Base-by-base conservation (phyloP, 805 yeast species). In the Wickerhamiella allomyrinae region DNA sequence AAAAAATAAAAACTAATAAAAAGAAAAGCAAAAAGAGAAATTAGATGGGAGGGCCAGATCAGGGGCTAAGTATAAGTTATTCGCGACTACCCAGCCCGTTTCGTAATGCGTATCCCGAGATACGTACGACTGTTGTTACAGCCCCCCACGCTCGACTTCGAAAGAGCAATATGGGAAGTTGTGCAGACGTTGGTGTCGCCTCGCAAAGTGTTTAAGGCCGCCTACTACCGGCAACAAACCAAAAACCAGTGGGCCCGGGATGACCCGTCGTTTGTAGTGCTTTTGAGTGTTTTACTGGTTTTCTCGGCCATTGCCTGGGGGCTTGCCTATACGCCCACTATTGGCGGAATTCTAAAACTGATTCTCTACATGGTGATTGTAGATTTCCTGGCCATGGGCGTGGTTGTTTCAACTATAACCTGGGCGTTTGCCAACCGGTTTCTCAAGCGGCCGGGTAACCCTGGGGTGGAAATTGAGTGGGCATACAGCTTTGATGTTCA, bases 401-500 rank as follows among this genome's bases (percentile, higher is more conserved):
- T 72, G 3, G 57, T 77, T 5, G 67, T 84, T 14, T 74, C 95
- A 8, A 77, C 94, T 1, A 45, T 74, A 11, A 75, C 78, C 17
- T 87, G 94, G 93, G 49, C 75, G 13, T 53, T 82, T 29, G 76
- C 85, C 23, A 80, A 80, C 54, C 70, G 69, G 49, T 69, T 83
- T 43, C 68, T 83, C 49, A 58, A 61, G 43, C n/a, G 19, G 13
- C 37, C 42, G 1, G 40, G 40, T 13, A 27, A 33, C 17, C 33
- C 33, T 8, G 33, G 29, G 2, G 37, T 45, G 17, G 41, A 43
- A 21, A 63, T 84, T 41, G 95, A 87, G 57, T 87, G 95, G 95
- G 86, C 89, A 1, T 86, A 84, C 57, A 85, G 95, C 63, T 87
- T 87, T 57, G 96, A 86, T 55, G 78, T 86, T 21, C 96, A 87